Conservation (phyloP, 2,329 filamentous ascomycete genomes). For the Tolypocladium endophyticum region DNA sequence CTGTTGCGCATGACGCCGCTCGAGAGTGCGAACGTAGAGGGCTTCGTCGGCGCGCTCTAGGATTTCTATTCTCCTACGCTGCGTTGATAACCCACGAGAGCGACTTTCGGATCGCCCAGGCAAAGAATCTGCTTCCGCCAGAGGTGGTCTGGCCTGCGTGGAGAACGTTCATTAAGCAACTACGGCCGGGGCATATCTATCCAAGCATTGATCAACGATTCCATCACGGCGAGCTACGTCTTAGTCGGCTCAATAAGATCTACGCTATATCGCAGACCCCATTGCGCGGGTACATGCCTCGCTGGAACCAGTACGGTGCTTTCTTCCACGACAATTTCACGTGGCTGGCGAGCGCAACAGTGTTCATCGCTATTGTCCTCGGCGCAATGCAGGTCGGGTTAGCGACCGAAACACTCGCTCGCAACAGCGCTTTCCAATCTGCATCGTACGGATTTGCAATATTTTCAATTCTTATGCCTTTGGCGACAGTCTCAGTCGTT, state of each 20-base stretch:
- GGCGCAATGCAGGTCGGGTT: conserved; percentile 40
- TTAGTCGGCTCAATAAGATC: conserved; percentile 26
- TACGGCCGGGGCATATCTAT: conserved; percentile 18
- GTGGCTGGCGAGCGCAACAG: conserved; percentile 25
- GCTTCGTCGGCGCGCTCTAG: conserved; percentile 1
- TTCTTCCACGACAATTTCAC: conserved; percentile 33
- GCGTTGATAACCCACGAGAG: conserved; percentile 18
- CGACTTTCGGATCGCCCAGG: conserved; percentile 22
- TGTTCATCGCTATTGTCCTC: conserved; percentile 33
- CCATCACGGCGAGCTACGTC: conserved; percentile 29
- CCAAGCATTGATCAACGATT: conserved; percentile 25
- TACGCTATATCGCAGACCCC: conserved; percentile 17
- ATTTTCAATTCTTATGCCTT: conserved; percentile 33
- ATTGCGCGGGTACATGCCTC: conserved; percentile 12
- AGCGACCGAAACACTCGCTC: conserved; percentile 19
- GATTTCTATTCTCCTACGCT: conserved; percentile 5
- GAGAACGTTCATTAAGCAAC: conserved; percentile 15
- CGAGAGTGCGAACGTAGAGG: background rate
- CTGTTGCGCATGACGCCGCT: background rate
- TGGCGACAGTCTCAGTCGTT: conserved; percentile 14
- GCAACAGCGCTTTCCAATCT: conserved; percentile 27
- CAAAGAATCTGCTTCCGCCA: conserved; percentile 19
- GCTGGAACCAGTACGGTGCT: conserved; percentile 21
- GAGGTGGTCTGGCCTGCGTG: conserved; percentile 24
- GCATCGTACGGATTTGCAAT: conserved; percentile 37